A percentile compares a stretch with the other conserved stretches of the same genome.
Evolutionary conservation across 768 basidiomycete genomes (phyloP).

Genomic region (Boletus coccyginus): DNA sequence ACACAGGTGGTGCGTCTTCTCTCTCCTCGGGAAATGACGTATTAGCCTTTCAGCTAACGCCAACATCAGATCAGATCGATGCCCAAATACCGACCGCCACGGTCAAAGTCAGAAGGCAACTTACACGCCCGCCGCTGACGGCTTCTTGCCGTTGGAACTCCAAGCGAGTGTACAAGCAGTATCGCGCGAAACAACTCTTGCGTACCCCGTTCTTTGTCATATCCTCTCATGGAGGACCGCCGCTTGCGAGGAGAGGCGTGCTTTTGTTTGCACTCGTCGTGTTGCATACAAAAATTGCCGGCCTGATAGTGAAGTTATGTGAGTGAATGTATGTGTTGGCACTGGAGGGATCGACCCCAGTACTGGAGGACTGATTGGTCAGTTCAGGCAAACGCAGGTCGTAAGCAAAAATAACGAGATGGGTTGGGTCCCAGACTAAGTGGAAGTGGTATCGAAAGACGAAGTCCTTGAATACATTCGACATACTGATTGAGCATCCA

Average conservation of each 20-base stretch:
- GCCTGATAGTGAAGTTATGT: constrained; percentile 35
- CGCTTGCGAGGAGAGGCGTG: constrained; percentile 54
- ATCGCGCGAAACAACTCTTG: constrained; percentile 29
- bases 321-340: constrained; percentile 32
- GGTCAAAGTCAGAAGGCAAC: constrained; percentile 8
- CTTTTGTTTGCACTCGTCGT: constrained; percentile 19
- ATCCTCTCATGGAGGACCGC: constrained; percentile 34
- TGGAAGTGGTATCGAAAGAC: constrained; percentile 19
- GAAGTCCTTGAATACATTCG: constrained; percentile 19
- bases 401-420: too few relatives aligned
- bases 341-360: constrained; percentile 29
- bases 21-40: constrained; percentile 16
- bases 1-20: neutral
- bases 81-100: constrained; percentile 8
- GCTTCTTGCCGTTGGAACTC: neutral
- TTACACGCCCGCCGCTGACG: neutral
- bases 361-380: too few relatives aligned
- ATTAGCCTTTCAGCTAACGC: neutral
- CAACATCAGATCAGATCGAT: constrained; percentile 16
- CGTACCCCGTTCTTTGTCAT: constrained; percentile 29
- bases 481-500: constrained; percentile 15
- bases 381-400: too few relatives aligned
- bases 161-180: constrained; percentile 26
- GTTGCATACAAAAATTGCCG: constrained; percentile 49
- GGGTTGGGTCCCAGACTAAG: too few relatives aligned